A percentile compares a stretch with the other conserved stretches of the same genome.
These are phyloP conservation scores for Clausena lansium DNA, from an alignment of 345 rosid species.

Conservation along the genomic window DNA sequence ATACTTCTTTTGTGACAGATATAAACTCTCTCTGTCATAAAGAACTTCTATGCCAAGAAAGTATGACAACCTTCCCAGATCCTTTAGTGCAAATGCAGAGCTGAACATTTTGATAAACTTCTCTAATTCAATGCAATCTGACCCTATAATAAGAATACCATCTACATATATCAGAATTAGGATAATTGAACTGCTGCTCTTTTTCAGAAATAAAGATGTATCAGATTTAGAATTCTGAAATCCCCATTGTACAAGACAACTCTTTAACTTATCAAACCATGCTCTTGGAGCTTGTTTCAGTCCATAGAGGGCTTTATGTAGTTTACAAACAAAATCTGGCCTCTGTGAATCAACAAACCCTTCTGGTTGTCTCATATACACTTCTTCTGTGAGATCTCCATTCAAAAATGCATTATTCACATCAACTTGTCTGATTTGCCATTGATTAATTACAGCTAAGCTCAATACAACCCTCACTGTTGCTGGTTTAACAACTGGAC, in stretches of 20 bases:
- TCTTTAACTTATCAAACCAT: not conserved
- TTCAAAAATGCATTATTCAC: not conserved
- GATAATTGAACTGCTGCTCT: too few species aligned
- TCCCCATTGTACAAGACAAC: not conserved
- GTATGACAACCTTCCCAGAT: too few species aligned
- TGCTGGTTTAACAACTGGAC: not conserved
- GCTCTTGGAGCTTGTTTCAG: not conserved
- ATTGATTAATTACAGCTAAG: not conserved
- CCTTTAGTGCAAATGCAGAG: too few species aligned
- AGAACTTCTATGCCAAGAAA: too few species aligned
- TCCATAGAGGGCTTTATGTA: rapidly evolving
- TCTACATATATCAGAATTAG: too few species aligned
- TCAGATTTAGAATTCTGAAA: not conserved
- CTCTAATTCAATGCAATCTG: too few species aligned
- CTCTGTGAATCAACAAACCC: not conserved
- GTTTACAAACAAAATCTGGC: not conserved
- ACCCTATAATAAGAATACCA: too few species aligned
- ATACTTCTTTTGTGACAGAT: too few species aligned
- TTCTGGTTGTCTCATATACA: not conserved
- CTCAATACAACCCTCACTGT: not conserved
- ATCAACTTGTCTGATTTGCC: not conserved
- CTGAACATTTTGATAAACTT: too few species aligned
- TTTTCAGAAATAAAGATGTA: not conserved
- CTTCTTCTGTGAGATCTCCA: not conserved
- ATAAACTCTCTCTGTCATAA: too few species aligned